Base-by-base conservation (phyloP, 441 rosid genomes). In the Erodium texanum region DNA sequence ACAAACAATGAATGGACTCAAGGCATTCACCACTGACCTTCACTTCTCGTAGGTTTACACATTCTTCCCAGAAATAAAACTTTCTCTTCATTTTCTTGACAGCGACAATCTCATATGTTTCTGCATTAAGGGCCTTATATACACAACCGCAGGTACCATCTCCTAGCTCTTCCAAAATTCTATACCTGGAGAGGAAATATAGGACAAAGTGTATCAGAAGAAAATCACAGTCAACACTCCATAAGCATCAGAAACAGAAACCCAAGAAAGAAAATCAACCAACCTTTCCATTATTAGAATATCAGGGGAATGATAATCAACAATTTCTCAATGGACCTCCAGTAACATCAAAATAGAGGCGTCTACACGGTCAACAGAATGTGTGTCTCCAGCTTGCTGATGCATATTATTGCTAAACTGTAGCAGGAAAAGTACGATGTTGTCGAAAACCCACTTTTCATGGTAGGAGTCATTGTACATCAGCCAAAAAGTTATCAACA, bases 71-170 rank as follows among this genome's bases (percentile, higher is more conserved):
- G 71, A 80, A 85, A 71, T 86, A 89, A 77, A 89, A 93, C 68
- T 89, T 90, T 70, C 96, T 84, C 80, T 93, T 93, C 98, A 93
- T 93, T 83, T 82, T 90, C 84, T 93, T 93, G 38, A 93, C 93
- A 74, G 97, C 98, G 83, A 93, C 97, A 76, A 75, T 84, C 79
- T 93, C 97, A 68, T 74, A 77, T 16, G 95, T 83, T 76, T 89
- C 95, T 22, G 73, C 76, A 77, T 88, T 86, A 69, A 90, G 72
- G 72, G 96, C 99, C 77, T 86, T 90, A 81, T 84, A 93, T 67
- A 93, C 99, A 66, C 89, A 74, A 75, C 96, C 99, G 73, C 97
- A 93, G 18, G 99, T 93, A 80, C 99, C 99, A 81, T 90, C 88
- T 68, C 99, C 99, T 70, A 93, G 90, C 86, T 93, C 97, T 80